Base-by-base conservation (phyloP, 768 basidiomycete species). In the Peribolospora baueri region DNA sequence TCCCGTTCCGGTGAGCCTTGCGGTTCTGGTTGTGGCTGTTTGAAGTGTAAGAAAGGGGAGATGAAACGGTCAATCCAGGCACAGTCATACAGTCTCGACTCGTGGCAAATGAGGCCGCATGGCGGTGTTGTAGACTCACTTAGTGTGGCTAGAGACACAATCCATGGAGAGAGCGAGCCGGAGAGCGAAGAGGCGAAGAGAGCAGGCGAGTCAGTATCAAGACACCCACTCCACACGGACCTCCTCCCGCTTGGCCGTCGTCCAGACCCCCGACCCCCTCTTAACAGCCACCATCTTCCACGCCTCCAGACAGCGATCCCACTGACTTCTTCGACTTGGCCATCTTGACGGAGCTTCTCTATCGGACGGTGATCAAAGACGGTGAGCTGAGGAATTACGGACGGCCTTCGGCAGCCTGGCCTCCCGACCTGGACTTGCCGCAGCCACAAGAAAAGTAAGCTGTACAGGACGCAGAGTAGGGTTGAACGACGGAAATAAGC, bases 1-100 rank as follows among this genome's bases (percentile, higher is more conserved):
- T 91, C 66, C 90, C 91, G 75, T 97, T 97, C 61, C 83, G 78
- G 75, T 97, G 91, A 61, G 91, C 87, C 78, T 93, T 95, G 70
- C 78, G 79, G 75, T 63, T 85, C 61, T 64, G 57, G 51, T 45
- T 54, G 50, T 54, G 49, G 6, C 39, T 11, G 25, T 3, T 14
- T 11, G 41, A 13, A 25, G 41, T 5, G 40, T 4, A 41, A 50
- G 48, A 9, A 25, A 9, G 8, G 14, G 8, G 14, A 7, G 48
- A 9, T 40, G 2, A 42, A 54, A 7, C 7, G 43, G 8, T 25
- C 25, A 25, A 25, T 25, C 25, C 25, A 25, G 25, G 25, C 25
- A 25, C 25, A 25, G 25, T 25, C 25, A 25, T 25, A 25, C 25
- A 25, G 25, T 25, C 25, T 25, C 25, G 25, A 25, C 25, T 25